Evolutionary conservation across 768 basidiomycete species (phyloP).

Genomic region (Imleria badia): DNA sequence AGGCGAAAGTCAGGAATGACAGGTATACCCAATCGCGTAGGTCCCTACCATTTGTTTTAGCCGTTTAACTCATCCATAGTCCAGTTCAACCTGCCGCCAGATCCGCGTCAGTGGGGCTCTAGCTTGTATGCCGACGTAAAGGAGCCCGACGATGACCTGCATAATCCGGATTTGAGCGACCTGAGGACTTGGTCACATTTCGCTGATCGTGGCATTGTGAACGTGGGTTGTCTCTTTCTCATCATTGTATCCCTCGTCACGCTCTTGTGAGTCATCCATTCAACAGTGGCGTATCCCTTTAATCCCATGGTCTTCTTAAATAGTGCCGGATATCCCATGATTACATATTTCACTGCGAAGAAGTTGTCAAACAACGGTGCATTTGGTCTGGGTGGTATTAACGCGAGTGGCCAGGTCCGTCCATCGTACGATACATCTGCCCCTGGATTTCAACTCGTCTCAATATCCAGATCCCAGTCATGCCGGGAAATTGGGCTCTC

Average conservation of each 20-base stretch:
- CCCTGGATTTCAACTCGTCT: neutral
- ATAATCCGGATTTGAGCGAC: conserved; percentile 54
- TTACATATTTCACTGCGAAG: conserved; percentile 36
- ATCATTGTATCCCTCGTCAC: conserved; percentile 48
- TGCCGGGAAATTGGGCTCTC: conserved; percentile 54
- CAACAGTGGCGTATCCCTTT: neutral
- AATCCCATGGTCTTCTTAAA: neutral
- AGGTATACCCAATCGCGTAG: conserved; percentile 47
- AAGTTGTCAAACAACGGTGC: conserved; percentile 37
- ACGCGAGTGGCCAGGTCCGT: conserved; percentile 67
- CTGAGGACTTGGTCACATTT: conserved; percentile 40
- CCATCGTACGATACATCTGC: neutral
- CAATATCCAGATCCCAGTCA: conserved; percentile 48
- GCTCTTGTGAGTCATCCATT: conserved; percentile 54
- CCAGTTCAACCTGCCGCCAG: conserved; percentile 64
- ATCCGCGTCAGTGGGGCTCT: conserved; percentile 67
- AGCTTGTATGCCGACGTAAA: conserved; percentile 52
- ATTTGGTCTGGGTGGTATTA: conserved; percentile 70
- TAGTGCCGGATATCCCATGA: conserved; percentile 46
- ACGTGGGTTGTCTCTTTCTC: conserved; percentile 67
- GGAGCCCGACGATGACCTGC: conserved; percentile 72
- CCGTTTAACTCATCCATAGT: neutral
- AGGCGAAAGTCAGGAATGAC: conserved; percentile 36
- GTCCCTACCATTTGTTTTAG: neutral
- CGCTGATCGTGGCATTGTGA: conserved; percentile 63